Evolutionary conservation across 805 yeast genomes (phyloP).

Genomic region (Ogataea paraovalis): DNA sequence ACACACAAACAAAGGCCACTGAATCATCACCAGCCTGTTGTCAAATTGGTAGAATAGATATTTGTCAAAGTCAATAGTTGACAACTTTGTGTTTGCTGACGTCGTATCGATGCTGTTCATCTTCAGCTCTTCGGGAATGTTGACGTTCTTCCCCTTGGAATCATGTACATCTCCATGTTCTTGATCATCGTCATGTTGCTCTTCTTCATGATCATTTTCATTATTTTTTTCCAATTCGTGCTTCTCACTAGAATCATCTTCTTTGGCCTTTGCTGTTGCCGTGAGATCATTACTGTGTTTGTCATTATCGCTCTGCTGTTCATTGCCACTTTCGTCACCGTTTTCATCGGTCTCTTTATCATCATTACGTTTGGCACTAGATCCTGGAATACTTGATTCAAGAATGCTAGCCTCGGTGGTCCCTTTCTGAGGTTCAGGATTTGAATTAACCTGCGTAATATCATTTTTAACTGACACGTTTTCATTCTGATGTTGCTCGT

Average conservation of each 20-base stretch:
- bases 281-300: no score
- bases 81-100: slow-evolving; percentile 6
- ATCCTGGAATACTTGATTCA: no score
- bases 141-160: slow-evolving; percentile 1
- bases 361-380: no score
- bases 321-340: not conserved
- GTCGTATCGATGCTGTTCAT: slow-evolving; percentile 6
- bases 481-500: not conserved
- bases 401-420: not conserved
- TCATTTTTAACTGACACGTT: no score
- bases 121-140: slow-evolving; percentile 6
- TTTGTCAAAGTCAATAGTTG: slow-evolving; percentile 23
- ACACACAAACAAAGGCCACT: slow-evolving; percentile 35
- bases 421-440: no score
- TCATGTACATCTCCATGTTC: not conserved
- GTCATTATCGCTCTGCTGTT: no score
- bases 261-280: no score
- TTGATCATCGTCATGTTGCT: not conserved
- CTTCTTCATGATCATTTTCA: no score
- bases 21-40: slow-evolving; percentile 34
- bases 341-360: slow-evolving; percentile 1
- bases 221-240: no score
- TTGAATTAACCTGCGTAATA: no score
- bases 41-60: slow-evolving; percentile 32
- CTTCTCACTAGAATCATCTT: no score